Conservation (phyloP, 352 stramenopile species). For the Peronospora destructor region DNA sequence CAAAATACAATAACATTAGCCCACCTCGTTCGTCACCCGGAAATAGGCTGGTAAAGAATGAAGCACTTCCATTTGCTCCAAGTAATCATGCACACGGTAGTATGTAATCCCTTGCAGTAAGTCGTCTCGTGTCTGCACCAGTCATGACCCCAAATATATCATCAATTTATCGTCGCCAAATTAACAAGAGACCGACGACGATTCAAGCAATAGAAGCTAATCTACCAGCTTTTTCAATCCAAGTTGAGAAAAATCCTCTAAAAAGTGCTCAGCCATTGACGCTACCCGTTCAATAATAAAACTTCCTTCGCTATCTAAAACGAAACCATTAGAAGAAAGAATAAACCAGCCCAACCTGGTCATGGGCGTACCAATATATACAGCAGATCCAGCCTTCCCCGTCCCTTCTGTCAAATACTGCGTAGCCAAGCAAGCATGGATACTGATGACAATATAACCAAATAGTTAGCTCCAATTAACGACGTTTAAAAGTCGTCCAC, state of each 20-base stretch:
- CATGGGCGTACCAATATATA: conserved; percentile 56
- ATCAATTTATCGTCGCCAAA: not conserved
- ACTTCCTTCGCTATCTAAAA: conserved; percentile 86
- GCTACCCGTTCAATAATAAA: conserved; percentile 86
- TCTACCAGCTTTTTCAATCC: conserved; percentile 28
- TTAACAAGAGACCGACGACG: not conserved
- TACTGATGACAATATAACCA: conserved; percentile 26
- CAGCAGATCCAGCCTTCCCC: conserved; percentile 15
- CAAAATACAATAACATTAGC: not conserved
- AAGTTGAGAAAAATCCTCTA: conserved; percentile 54
- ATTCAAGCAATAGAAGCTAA: conserved; percentile 1
- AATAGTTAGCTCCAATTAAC: not conserved
- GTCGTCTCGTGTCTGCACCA: conserved; percentile 52
- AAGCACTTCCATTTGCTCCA: conserved; percentile 86
- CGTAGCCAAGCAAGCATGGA: conserved; percentile 57
- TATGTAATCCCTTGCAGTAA: conserved; percentile 76
- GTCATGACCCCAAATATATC: not conserved
- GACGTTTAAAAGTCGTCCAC: not conserved
- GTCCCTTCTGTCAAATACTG: conserved; percentile 32
- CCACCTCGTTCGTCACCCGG: conserved; percentile 27
- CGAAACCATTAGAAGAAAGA: not conserved
- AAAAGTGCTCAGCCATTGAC: conserved; percentile 75
- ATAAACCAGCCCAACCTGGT: not conserved
- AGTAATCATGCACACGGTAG: conserved; percentile 80
- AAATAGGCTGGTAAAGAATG: conserved; percentile 66